Conservation (phyloP, 2,329 filamentous ascomycete species). For the Botrytis medusae region DNA sequence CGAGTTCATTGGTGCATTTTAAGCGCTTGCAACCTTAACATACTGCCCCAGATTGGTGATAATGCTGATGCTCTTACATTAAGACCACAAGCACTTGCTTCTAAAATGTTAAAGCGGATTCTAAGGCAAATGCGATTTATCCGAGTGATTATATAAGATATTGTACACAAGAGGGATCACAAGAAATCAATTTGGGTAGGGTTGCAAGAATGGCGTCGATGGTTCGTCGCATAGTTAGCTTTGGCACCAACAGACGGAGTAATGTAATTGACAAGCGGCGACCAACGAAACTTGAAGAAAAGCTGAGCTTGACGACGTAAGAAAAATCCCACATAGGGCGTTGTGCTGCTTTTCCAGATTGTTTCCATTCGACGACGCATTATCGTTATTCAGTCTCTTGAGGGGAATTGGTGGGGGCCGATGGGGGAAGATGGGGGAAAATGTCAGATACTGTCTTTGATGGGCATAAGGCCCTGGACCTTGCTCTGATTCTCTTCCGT, state of each 20-base stretch:
- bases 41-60: neutral
- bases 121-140: neutral
- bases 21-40: neutral
- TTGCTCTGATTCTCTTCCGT: neutral
- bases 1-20: constrained; percentile 4
- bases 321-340: neutral
- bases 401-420: neutral
- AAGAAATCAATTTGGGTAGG: neutral
- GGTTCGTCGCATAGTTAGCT: neutral
- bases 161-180: neutral
- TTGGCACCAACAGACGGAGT: neutral
- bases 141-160: neutral
- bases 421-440: neutral
- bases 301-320: neutral
- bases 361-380: neutral
- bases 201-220: neutral
- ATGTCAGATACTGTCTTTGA: no score
- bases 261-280: neutral
- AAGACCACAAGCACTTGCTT: neutral
- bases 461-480: no score
- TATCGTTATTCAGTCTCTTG: neutral
- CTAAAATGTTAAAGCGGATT: neutral
- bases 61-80: neutral
- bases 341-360: neutral
- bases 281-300: neutral